Evolutionary conservation across 2,329 filamentous ascomycete species (phyloP).

Genomic region (Fusarium austroafricanum): DNA sequence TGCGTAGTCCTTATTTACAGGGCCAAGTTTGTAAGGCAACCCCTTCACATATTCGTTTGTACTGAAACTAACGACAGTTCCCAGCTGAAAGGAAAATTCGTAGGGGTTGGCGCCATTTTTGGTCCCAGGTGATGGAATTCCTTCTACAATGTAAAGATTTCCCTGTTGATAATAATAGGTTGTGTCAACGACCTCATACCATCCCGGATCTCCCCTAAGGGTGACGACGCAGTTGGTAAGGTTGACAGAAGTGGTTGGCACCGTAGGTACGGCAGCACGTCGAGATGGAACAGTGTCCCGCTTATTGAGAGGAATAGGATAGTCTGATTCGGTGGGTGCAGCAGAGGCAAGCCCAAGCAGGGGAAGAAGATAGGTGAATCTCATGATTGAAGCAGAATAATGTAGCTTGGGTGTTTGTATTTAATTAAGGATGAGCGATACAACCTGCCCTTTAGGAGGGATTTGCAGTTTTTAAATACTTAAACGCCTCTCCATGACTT

Average conservation of each 20-base stretch:
- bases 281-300: too few species aligned
- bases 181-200: too few species aligned
- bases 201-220: rapidly evolving
- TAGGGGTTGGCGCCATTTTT: not conserved
- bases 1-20: not conserved
- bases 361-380: not conserved
- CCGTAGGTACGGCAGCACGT: too few species aligned
- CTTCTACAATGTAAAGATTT: not conserved
- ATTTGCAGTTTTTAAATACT: too few species aligned
- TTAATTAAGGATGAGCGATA: too few species aligned
- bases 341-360: not conserved
- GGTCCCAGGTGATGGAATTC: not conserved
- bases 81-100: rapidly evolving
- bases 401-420: too few species aligned
- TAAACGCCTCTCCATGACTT: too few species aligned
- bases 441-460: too few species aligned
- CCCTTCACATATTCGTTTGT: not conserved
- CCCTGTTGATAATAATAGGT: not conserved
- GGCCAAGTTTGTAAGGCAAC: rapidly evolving
- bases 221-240: not conserved
- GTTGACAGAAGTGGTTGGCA: not conserved
- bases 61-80: rapidly evolving
- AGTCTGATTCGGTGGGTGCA: rapidly evolving
- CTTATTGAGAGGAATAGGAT: too few species aligned
- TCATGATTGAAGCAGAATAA: too few species aligned